These are phyloP conservation scores for Fusarium sp. DNA, from an alignment of 2,329 filamentous ascomycete species.

Conservation along the genomic window DNA sequence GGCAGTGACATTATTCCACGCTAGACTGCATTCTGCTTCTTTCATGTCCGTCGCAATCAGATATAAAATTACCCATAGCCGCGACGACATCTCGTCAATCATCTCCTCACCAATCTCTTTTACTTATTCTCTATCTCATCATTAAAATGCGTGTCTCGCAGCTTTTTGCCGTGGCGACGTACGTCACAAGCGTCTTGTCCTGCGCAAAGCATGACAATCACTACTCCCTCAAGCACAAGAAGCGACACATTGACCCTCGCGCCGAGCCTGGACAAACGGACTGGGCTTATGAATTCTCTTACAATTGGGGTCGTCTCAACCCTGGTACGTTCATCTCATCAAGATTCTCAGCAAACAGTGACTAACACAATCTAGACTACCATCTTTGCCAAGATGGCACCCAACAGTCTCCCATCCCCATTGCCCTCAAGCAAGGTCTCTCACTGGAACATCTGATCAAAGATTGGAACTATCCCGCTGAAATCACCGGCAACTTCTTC, in stretches of 20 bases:
- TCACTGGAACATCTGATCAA: conserved; percentile 24
- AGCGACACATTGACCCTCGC: conserved; percentile 19
- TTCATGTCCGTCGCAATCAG: background rate
- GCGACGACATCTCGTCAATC: background rate
- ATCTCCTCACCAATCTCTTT: background rate
- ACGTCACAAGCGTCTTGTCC: background rate
- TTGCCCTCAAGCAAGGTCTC: conserved; percentile 28
- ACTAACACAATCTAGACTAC: conserved; percentile 5
- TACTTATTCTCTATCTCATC: rapidly evolving
- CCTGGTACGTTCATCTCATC: background rate
- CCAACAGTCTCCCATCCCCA: conserved; percentile 25
- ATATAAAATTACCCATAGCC: background rate
- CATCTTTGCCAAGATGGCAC: conserved; percentile 34
- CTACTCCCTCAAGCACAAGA: conserved; percentile 17
- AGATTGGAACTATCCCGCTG: conserved; percentile 9
- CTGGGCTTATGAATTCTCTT: conserved; percentile 33
- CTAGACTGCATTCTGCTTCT: background rate
- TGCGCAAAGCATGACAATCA: conserved; percentile 27
- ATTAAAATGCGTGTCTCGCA: conserved; percentile 6
- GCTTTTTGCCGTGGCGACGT: background rate
- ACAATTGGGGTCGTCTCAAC: conserved; percentile 29
- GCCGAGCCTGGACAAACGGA: background rate
- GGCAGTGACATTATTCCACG: conserved; percentile 17
- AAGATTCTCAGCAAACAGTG: rapidly evolving
- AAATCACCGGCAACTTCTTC: conserved; percentile 22